Evolutionary conservation across 1,284 basidiomycete species (phyloP).

Genomic region (Peniophora sp.): DNA sequence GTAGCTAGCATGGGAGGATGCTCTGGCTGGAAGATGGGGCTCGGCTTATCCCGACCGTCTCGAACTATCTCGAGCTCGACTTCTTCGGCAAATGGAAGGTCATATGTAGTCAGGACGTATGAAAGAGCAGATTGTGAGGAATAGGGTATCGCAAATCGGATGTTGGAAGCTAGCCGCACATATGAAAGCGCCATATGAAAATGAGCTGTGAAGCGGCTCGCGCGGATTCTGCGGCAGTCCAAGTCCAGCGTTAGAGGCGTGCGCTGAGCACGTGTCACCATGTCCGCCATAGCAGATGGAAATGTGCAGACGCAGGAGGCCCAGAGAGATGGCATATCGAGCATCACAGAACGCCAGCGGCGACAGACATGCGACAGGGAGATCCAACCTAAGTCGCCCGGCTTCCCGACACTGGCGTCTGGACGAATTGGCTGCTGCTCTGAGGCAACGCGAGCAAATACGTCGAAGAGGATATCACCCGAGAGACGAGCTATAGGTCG

Average conservation of each 20-base stretch:
- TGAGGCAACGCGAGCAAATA: not conserved
- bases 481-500: not conserved
- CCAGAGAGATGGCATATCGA: constrained; percentile 1
- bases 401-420: not conserved
- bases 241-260: not conserved
- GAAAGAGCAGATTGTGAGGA: not conserved
- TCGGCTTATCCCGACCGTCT: not conserved
- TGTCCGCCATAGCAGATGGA: not conserved
- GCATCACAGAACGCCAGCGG: not conserved
- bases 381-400: not conserved
- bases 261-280: not conserved
- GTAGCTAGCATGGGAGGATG: not conserved
- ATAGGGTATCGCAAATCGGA: not conserved
- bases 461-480: not conserved
- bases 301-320: not conserved
- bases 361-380: not conserved
- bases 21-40: not conserved
- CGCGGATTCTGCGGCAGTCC: not conserved
- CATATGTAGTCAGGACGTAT: not conserved
- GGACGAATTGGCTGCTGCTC: not conserved
- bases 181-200: not conserved
- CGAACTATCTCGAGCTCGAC: not conserved
- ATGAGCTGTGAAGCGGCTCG: not conserved
- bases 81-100: not conserved
- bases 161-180: not conserved